These are phyloP conservation scores for Pseudogymnoascus sp. DNA, from an alignment of 2,329 filamentous ascomycete genomes.

Conservation along the genomic window DNA sequence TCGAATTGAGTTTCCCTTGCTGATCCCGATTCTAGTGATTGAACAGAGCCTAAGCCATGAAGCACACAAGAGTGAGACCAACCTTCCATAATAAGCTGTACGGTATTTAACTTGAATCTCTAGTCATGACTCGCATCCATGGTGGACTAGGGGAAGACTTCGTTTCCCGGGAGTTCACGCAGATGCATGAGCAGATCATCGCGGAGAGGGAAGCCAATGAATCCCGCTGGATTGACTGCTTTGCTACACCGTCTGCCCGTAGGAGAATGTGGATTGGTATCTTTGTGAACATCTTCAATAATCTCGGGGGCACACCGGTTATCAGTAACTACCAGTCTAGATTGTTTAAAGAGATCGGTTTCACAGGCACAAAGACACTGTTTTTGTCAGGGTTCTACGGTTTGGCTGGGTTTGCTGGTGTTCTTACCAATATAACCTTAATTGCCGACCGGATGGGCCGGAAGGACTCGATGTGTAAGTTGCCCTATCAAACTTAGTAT, in stretches of 20 bases:
- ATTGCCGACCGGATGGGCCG: background rate
- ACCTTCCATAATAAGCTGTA: background rate
- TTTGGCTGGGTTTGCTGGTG: constrained; percentile 11
- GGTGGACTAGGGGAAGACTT: constrained; percentile 18
- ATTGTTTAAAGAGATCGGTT: constrained; percentile 12
- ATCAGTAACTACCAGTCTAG: constrained; percentile 26
- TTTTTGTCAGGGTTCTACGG: constrained; percentile 13
- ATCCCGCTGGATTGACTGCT: constrained; percentile 16
- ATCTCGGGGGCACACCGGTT: constrained; percentile 29
- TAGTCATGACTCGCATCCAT: constrained; percentile 17
- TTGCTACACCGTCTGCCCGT: constrained; percentile 7
- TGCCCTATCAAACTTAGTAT: background rate
- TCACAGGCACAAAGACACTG: constrained; percentile 9
- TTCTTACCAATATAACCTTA: constrained; percentile 21
- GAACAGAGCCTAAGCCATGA: constrained; percentile 10
- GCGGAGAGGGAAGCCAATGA: constrained; percentile 9
- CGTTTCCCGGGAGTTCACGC: constrained; percentile 21
- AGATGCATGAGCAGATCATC: constrained; percentile 17
- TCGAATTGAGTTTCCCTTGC: constrained; percentile 13
- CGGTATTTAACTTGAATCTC: background rate
- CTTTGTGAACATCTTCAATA: constrained; percentile 14
- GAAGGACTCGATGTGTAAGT: constrained; percentile 1
- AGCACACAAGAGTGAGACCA: constrained; percentile 8
- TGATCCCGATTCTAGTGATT: constrained; percentile 6
- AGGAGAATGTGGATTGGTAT: constrained; percentile 9